Conservation (phyloP, 2,329 filamentous ascomycete genomes). For the Zopfia rhizophila region DNA sequence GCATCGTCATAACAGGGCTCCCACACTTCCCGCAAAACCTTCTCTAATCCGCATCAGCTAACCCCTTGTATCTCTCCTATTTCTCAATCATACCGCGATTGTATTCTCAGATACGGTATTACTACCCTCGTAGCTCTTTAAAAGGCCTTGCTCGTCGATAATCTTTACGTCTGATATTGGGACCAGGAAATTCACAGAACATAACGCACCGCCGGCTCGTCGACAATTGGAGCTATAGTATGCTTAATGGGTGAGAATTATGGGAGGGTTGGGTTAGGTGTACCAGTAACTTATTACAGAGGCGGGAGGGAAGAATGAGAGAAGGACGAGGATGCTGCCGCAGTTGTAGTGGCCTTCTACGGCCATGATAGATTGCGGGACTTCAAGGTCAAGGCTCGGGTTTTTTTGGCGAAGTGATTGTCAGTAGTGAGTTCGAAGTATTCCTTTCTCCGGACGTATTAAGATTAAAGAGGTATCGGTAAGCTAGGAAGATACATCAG, state of each 20-base stretch:
- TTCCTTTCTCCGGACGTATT: too few species aligned
- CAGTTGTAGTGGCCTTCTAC: conserved; percentile 45
- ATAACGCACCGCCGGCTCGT: conserved; percentile 34
- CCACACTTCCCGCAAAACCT: conserved; percentile 46
- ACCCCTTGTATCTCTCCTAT: too few species aligned
- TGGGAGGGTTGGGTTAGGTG: not conserved
- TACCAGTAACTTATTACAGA: conserved; percentile 45
- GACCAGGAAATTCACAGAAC: conserved; percentile 35
- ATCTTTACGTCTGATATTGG: conserved; percentile 31
- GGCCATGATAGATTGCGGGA: conserved; percentile 23
- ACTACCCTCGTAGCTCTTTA: conserved; percentile 40
- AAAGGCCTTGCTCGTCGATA: conserved; percentile 26
- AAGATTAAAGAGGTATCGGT: too few species aligned
- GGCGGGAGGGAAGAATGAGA: conserved; percentile 32
- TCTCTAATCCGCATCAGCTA: too few species aligned
- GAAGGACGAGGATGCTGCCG: conserved; percentile 35
- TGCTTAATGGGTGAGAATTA: not conserved
- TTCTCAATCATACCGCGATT: too few species aligned
- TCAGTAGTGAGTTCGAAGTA: too few species aligned
- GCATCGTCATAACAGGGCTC: too few species aligned
- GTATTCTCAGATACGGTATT: conserved; percentile 41
- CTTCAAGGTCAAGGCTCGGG: not conserved
- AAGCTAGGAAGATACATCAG: too few species aligned
- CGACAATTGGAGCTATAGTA: conserved; percentile 41
- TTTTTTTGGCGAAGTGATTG: too few species aligned